Evolutionary conservation across 148 eudicot genomes (phyloP).

Genomic region (Camellia japonica): DNA sequence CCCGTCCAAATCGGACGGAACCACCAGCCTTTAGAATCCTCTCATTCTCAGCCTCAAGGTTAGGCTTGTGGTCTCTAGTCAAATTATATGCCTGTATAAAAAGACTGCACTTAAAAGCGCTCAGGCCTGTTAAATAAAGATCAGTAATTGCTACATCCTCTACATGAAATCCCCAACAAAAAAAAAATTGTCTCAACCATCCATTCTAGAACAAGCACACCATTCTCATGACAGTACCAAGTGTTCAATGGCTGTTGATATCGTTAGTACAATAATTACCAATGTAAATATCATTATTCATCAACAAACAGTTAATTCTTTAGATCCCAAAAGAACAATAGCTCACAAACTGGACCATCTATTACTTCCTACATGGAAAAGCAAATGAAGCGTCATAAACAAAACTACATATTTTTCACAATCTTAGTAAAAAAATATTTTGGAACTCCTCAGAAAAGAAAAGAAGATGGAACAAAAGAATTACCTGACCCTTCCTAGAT

Average conservation of each 20-base stretch:
- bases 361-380: not conserved
- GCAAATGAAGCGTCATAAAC: not conserved
- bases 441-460: not conserved
- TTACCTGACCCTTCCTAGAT: conserved; percentile 71
- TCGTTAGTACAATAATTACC: not conserved
- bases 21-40: conserved; percentile 83
- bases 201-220: not conserved
- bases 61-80: conserved; percentile 80
- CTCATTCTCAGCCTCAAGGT: conserved; percentile 57
- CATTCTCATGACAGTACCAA: not conserved
- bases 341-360: not conserved
- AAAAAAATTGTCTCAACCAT: not conserved
- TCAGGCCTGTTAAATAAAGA: not conserved
- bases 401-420: not conserved
- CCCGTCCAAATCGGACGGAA: conserved; percentile 63
- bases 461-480: not conserved
- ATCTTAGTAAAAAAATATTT: not conserved
- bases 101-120: not conserved
- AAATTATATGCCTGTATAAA: conserved; percentile 62
- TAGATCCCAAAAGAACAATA: not conserved
- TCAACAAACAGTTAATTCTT: not conserved
- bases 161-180: not conserved
- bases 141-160: not conserved
- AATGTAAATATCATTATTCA: not conserved
- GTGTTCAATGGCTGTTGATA: not conserved